Base-by-base conservation (phyloP, 2,329 filamentous ascomycete species). In the Zymoseptoria brevis region DNA sequence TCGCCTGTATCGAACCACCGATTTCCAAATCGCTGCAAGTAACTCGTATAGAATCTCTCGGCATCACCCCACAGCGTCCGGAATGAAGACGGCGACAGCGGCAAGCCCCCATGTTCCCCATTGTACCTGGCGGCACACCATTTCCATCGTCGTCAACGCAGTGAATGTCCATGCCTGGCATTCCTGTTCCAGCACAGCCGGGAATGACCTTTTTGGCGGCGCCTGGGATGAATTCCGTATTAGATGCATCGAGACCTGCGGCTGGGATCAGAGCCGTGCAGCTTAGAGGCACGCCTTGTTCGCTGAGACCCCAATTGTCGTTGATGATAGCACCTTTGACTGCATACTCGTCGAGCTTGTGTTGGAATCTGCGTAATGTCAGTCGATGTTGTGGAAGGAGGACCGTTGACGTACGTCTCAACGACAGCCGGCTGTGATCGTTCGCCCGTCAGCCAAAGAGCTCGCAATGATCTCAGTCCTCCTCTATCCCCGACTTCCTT, bases 1-100 rank as follows among this genome's bases (percentile, higher is more conserved):
- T 97, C 92, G 1, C 92, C 93, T 0, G 92, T 96, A 70, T 97
- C 92, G 50, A 96, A 75, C 89, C 89, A 96, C 66, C 83, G 83
- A 0, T 90, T 90, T 4, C 82, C 68, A 69, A 96, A 97, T 11
- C 92, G 80, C 73, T 88, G 88, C 64, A 96, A 75, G 68, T 96
- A 97, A 1, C 90, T 85, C 63, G 83, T 86, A 73, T 91, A 95
- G 72, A 96, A 96, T 35, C 92, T 79, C 62, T 89, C 87, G 50
- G 91, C 88, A 62, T 96, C 92, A 54, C 87, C 78, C 88, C 92
- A 96, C 1, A 96, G 78, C 1, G 87, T 92, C 0, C 89, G 87
- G 68, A 96, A 91, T 0, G 87, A 91, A 0, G 90, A 94, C 0
- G 92, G 93, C 0, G 89, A 90, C 26, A 96, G 78, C 0, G 93